Percentiles rank a stretch among this genome's conserved stretches.
phyloP scores from a whole-genome alignment of 805 yeast genomes.

The Dipodascopsis uninucleata region DNA sequence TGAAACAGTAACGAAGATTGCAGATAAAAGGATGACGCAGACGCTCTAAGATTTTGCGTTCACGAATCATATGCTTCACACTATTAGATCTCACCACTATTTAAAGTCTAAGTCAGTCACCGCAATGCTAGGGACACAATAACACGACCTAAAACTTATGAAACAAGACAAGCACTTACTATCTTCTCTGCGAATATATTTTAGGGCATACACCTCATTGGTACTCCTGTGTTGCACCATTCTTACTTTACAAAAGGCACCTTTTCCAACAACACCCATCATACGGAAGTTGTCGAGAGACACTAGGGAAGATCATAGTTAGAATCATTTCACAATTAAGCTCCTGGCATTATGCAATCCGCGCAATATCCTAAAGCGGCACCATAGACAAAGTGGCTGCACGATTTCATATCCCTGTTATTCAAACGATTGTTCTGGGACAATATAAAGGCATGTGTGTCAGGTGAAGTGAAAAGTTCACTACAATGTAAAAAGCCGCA shows the following conservation, averaged over 20 bases:
- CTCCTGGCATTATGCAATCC: no score
- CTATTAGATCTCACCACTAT: conserved; percentile 20
- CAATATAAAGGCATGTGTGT: no score
- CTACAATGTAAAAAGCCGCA: no score
- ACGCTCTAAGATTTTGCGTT: conserved; percentile 30
- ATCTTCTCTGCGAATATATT: conserved; percentile 31
- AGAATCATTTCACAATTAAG: no score
- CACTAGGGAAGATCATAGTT: no score
- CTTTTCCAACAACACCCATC: conserved; percentile 71
- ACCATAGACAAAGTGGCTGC: no score
- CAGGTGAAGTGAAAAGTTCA: no score
- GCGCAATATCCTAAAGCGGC: no score
- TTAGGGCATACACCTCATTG: conserved; percentile 30
- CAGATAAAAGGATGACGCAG: conserved; percentile 32
- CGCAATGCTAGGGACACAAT: not conserved
- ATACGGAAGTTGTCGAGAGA: conserved; percentile 29
- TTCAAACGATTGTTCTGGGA: no score
- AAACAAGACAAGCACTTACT: conserved; percentile 6
- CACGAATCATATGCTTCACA: conserved; percentile 28
- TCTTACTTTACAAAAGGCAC: conserved; percentile 82
- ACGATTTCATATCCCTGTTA: no score
- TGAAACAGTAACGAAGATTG: conserved; percentile 33
- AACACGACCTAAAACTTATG: no score
- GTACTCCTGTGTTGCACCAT: conserved; percentile 32
- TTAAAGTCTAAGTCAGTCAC: not conserved